Base-by-base conservation (phyloP, 2,329 filamentous ascomycete genomes). In the Hymenoscyphus occultus region DNA sequence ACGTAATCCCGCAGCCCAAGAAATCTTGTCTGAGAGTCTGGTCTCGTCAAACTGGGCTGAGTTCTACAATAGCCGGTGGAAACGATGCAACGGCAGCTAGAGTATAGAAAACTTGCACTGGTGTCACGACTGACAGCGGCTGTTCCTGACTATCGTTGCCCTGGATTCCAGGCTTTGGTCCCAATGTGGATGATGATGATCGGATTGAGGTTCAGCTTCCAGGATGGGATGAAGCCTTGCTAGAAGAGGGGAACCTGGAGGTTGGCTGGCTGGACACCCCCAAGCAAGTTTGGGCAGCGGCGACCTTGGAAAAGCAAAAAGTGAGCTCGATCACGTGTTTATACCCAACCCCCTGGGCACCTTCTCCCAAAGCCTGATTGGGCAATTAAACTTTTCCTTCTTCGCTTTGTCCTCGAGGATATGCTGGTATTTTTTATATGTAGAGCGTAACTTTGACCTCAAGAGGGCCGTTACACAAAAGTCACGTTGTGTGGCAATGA, bases 121-220 rank as follows among this genome's bases (percentile, higher is more conserved):
- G 56, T 31, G 16, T n/a, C n/a, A 16, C 28, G 14, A 35, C 39
- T 68, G 64, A 64, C 61, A 67, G 63, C 66, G 66, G 66, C 59
- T 68, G 66, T 69, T 65, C 68, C 68, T 69, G 68, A 54, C 19
- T 19, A 12, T 19, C 16, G 28, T 51, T 6, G 1, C 7, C 12
- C 22, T 9, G 19, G 19, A 51, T 51, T 51, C 22, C 45, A 51
- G 45, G 48, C 48, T 54, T 54, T 28, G 22, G 9, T 54, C 48
- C 48, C 48, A 16, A n/a, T 45, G 42, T n/a, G n/a, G 5, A 28
- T 13, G 19, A 5, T 2, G 48, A 28, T 51, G 19, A 35, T 35
- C 35, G 28, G 28, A 28, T 28, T 28, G 28, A 19, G 45, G 45
- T 51, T 35, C 35, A 35, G 45, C 12, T 51, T 19, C 45, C 2